phyloP scores from a whole-genome alignment of 2,329 filamentous ascomycete species.

The Aspergillus carbonarius region DNA sequence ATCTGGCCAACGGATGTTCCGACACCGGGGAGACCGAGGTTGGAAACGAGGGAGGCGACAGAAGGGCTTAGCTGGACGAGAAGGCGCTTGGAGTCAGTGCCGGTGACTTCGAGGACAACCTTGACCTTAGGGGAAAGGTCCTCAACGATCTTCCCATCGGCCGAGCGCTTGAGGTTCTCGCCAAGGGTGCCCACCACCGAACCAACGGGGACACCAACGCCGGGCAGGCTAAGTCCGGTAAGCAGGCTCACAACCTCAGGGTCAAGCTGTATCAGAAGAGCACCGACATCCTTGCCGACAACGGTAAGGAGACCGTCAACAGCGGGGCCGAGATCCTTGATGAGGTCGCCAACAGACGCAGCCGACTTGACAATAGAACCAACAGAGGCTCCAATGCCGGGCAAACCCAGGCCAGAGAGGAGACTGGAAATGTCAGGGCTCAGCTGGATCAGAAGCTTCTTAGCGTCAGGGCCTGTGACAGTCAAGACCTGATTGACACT shows the following conservation, averaged over 20 bases:
- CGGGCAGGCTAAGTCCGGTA: slow-evolving; percentile 30
- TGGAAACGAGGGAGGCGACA: slow-evolving; percentile 27
- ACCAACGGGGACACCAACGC: slow-evolving; percentile 29
- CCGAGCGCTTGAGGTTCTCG: slow-evolving; percentile 30
- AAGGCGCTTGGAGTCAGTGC: slow-evolving; percentile 28
- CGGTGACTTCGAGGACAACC: slow-evolving; percentile 30
- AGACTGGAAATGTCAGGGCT: slow-evolving; percentile 31
- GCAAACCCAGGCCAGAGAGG: slow-evolving; percentile 30
- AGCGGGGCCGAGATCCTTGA: slow-evolving; percentile 24
- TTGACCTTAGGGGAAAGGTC: slow-evolving; percentile 27
- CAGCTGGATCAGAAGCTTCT: slow-evolving; percentile 31
- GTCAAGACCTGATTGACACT: slow-evolving; percentile 30
- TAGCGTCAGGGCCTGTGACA: slow-evolving; percentile 27
- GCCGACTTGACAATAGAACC: slow-evolving; percentile 30
- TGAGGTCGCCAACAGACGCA: slow-evolving; percentile 25
- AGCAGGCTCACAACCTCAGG: slow-evolving; percentile 28
- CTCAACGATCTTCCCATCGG: slow-evolving; percentile 25
- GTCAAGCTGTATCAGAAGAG: slow-evolving; percentile 33
- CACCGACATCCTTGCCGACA: slow-evolving; percentile 28
- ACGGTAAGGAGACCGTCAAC: slow-evolving; percentile 32
- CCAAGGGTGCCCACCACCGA: slow-evolving; percentile 27
- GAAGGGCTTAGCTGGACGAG: slow-evolving; percentile 34
- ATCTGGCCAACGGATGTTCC: slow-evolving; percentile 28
- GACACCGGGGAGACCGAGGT: slow-evolving; percentile 30
- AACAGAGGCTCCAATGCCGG: slow-evolving; percentile 24